Base-by-base conservation (phyloP, 495 filamentous ascomycete species). In the Penicillium angulare region DNA sequence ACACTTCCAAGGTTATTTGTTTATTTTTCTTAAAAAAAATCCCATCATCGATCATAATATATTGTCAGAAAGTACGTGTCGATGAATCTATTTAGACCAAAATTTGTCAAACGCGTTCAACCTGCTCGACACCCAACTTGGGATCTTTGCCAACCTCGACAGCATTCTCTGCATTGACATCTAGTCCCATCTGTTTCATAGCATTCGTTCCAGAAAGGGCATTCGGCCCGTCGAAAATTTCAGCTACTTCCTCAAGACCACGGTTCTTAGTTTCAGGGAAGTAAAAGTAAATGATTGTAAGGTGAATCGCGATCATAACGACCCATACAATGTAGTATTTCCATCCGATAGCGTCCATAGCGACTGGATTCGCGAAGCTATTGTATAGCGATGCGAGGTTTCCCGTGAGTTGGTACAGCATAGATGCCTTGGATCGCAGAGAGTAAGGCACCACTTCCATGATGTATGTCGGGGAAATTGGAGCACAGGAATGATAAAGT, bases 401-500 rank as follows among this genome's bases (percentile, higher is more conserved):
- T 21, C 83, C 77, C 12, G 76, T 81, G 43, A 87, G 69, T 57
- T 80, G 81, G 71, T 81, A 79, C 45, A 84, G 69, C 69, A 85
- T 82, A 69, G 87, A 79, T 31, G 83, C 84, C 72, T 87, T 90
- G 33, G 84, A 81, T 16, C 85, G 79, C 42, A 88, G 72, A 43
- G 79, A 78, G 69, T 83, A 90, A 0, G 83, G 84, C 13, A 86
- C 66, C 24, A 88, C 79, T 71, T 88, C 86, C 39, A 84, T 72
- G 1, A 79, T 77, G 54, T 86, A 86, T 18, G 83, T 79, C 34
- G 86, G 77, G 21, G 86, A 65, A 41, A 87, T 67, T 32, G 82
- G 79, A 2, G 81, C 81, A 63, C 79, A 85, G 31, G 77, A 77
- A 44, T 47, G 43, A 26, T 56, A 50, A 20, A 35, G 42, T n/a